These are phyloP conservation scores for Lentinula sp. DNA, from an alignment of 768 basidiomycete genomes.

Conservation along the genomic window DNA sequence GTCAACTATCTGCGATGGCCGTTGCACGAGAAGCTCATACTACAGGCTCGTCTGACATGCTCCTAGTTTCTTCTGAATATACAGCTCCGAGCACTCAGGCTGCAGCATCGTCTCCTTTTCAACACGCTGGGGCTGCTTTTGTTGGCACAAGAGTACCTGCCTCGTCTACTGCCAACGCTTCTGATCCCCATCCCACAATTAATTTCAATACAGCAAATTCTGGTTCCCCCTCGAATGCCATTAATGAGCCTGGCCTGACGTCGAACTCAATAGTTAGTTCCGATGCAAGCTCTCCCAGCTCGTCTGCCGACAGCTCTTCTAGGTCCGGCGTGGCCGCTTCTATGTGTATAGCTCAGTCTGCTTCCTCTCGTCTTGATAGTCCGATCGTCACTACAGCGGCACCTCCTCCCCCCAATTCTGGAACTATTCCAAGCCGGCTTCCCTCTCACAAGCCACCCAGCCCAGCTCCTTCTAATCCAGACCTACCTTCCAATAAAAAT, in stretches of 20 bases:
- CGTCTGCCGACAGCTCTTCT: neutral
- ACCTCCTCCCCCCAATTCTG: neutral
- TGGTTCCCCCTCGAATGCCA: too few species aligned
- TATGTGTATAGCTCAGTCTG: neutral
- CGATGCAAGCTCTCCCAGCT: too few species aligned
- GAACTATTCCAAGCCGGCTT: neutral
- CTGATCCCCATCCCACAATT: neutral
- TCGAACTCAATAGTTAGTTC: too few species aligned
- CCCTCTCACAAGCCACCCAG: neutral
- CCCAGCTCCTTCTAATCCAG: neutral
- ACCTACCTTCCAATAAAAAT: neutral
- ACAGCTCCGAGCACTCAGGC: neutral
- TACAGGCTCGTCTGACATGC: too few species aligned
- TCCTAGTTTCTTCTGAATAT: too few species aligned
- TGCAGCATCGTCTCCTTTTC: neutral
- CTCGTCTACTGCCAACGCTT: neutral
- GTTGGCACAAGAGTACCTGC: too few species aligned
- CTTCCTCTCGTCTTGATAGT: neutral
- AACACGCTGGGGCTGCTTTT: too few species aligned
- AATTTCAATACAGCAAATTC: neutral
- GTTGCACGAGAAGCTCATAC: too few species aligned
- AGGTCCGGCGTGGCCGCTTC: neutral
- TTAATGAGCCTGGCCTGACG: neutral
- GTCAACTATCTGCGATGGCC: too few species aligned
- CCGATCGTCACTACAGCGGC: neutral